Conservation (phyloP, 2,329 filamentous ascomycete genomes). For the Diaporthe ampelina region DNA sequence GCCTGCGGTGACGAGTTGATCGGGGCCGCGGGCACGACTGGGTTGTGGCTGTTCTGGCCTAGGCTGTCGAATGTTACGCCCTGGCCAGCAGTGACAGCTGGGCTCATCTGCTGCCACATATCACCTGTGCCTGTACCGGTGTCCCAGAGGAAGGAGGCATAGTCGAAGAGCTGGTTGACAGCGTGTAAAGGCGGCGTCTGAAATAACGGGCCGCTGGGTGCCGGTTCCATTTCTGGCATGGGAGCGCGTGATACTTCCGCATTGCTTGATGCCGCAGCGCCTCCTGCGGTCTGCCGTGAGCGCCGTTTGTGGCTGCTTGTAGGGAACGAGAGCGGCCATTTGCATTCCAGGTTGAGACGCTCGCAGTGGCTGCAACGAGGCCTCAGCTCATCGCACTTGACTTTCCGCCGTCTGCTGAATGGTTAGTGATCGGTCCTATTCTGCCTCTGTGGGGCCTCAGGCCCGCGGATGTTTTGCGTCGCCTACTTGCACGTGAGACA, state of each 20-base stretch:
- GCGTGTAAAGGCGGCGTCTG: conserved; percentile 42
- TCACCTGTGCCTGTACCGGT: conserved; percentile 45
- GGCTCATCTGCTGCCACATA: conserved; percentile 52
- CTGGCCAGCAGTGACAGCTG: conserved; percentile 22
- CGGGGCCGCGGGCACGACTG: not conserved
- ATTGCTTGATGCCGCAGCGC: conserved; percentile 3
- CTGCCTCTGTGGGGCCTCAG: not conserved
- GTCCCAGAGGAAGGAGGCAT: conserved; percentile 65
- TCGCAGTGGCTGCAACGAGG: conserved; percentile 67
- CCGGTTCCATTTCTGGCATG: conserved; percentile 28
- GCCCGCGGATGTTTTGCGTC: conserved; percentile 1
- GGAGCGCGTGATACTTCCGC: conserved; percentile 33
- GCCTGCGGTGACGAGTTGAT: conserved; percentile 22
- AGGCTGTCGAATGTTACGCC: conserved; percentile 1
- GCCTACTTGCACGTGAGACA: conserved; percentile 63
- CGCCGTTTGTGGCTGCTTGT: conserved; percentile 18
- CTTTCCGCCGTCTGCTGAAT: conserved; percentile 61
- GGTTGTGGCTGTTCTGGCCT: conserved; percentile 2
- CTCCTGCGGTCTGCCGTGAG: conserved; percentile 19
- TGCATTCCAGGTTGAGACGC: conserved; percentile 66
- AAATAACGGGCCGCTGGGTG: conserved; percentile 31
- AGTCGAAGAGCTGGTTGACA: conserved; percentile 61
- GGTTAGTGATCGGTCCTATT: conserved; percentile 30
- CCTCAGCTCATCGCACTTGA: conserved; percentile 67
- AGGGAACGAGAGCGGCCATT: conserved; percentile 55